Conservation (phyloP, 176 grass and related monocot species). For the Olyra latifolia region DNA sequence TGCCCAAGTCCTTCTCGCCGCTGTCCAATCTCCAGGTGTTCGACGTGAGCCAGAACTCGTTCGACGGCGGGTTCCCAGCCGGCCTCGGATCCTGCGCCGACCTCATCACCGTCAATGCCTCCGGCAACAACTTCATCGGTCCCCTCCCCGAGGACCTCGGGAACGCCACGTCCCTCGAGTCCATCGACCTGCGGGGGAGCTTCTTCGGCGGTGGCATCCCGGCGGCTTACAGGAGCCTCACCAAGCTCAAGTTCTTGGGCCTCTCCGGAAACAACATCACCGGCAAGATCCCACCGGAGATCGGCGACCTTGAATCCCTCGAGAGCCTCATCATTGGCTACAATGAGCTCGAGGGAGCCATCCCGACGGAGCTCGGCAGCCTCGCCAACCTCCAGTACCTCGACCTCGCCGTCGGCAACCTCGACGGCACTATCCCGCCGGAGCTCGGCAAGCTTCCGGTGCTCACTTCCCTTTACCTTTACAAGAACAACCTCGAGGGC, state of each 20-base stretch:
- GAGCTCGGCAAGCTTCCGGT: conserved; percentile 64
- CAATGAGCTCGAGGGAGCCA: conserved; percentile 77
- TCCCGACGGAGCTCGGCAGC: conserved; percentile 74
- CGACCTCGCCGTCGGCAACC: conserved; percentile 75
- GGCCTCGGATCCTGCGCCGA: conserved; percentile 62
- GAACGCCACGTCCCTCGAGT: conserved; percentile 64
- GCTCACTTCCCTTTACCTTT: conserved; percentile 71
- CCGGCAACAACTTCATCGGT: conserved; percentile 84
- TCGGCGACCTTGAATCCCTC: conserved; percentile 63
- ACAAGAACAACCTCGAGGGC: conserved; percentile 71
- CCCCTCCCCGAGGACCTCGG: conserved; percentile 63
- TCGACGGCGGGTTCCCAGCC: conserved; percentile 67
- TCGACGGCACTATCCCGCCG: conserved; percentile 62
- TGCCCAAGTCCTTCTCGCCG: conserved; percentile 60
- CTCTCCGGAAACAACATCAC: conserved; percentile 94
- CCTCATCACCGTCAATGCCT: conserved; percentile 63
- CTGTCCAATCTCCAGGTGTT: conserved; percentile 56
- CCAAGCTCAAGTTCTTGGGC: conserved; percentile 71
- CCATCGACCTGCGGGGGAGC: conserved; percentile 72
- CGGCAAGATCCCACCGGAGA: conserved; percentile 72
- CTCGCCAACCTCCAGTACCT: conserved; percentile 80
- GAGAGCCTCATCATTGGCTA: conserved; percentile 87
- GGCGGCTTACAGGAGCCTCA: conserved; percentile 66
- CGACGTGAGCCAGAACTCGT: conserved; percentile 82
- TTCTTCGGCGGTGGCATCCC: conserved; percentile 80